Percentiles rank a stretch among this genome's conserved stretches.
phyloP scores from a whole-genome alignment of 768 basidiomycete genomes.

The Tulasnella sp. region DNA sequence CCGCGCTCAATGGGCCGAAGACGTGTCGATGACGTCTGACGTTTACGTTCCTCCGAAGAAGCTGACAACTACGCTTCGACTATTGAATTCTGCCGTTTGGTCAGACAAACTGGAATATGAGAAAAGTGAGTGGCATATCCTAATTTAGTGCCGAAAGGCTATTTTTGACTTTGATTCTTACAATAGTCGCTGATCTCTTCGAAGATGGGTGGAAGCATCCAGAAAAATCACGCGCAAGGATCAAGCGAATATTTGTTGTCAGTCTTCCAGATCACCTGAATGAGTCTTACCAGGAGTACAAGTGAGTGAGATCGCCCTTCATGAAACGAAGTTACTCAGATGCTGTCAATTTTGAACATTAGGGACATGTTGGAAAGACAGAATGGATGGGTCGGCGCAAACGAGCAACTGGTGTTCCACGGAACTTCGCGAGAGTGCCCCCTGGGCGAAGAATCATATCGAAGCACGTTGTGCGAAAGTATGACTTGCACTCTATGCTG shows the following conservation, averaged over 20 bases:
- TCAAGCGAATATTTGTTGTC: neutral
- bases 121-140: neutral
- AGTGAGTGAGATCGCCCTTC: neutral
- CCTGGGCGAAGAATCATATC: neutral
- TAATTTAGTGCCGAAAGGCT: neutral
- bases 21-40: neutral
- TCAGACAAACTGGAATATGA: neutral
- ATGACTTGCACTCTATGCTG: neutral
- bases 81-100: neutral
- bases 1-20: neutral
- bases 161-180: neutral
- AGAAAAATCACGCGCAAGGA: neutral
- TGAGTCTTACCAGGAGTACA: slow-evolving; percentile 2
- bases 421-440: neutral
- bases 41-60: neutral
- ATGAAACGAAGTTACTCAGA: too few relatives aligned
- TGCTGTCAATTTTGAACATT: neutral
- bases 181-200: slow-evolving; percentile 1
- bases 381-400: too few relatives aligned
- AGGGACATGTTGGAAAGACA: neutral
- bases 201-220: slow-evolving; percentile 17
- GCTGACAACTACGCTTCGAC: neutral
- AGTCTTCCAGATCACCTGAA: neutral
- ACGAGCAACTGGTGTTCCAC: slow-evolving; percentile 7
- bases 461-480: neutral